Percentiles rank a stretch among this genome's conserved stretches.
Evolutionary conservation across 805 yeast species (phyloP).

Genomic region (Candida argentea): DNA sequence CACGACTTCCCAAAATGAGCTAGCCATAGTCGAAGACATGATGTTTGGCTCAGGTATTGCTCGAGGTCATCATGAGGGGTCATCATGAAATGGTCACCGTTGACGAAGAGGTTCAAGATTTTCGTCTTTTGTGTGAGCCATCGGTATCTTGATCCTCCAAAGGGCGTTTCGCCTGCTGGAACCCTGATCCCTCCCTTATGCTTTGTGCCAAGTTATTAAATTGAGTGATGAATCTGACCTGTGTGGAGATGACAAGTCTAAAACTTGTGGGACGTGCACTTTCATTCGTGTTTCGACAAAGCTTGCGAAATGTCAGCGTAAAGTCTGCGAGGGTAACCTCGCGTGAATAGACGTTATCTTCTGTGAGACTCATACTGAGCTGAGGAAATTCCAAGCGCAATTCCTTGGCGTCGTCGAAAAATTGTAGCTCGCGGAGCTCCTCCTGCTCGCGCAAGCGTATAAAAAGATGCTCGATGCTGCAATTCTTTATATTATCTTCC

Average conservation of each 20-base stretch:
- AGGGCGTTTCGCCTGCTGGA: too few species aligned
- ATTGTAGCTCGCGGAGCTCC: constrained; percentile 15
- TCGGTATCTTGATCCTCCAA: too few species aligned
- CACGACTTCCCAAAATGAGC: too few species aligned
- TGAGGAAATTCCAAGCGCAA: constrained; percentile 18
- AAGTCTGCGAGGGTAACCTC: constrained; percentile 18
- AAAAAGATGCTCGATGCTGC: constrained; percentile 17
- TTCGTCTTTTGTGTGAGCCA: constrained; percentile 1
- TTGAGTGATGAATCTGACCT: constrained; percentile 18
- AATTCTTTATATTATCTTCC: constrained; percentile 7
- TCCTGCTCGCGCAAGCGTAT: constrained; percentile 15
- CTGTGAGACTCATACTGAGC: constrained; percentile 18
- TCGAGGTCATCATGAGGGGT: too few species aligned
- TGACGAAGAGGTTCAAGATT: too few species aligned
- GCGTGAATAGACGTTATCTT: constrained; percentile 19
- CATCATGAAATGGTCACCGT: too few species aligned
- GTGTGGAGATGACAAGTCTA: constrained; percentile 11
- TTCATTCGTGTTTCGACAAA: constrained; percentile 7
- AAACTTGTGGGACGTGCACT: constrained; percentile 7
- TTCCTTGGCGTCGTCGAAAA: constrained; percentile 17
- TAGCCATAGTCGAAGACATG: too few species aligned
- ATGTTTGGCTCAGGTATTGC: too few species aligned
- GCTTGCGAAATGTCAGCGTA: constrained; percentile 12
- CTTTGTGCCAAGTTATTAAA: constrained; percentile 14
- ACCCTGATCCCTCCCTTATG: constrained; percentile 12